Evolutionary conservation across 768 basidiomycete genomes (phyloP), one percentile per base, ranked within the genome.

Genomic region (Agaricus subrufescens): DNA sequence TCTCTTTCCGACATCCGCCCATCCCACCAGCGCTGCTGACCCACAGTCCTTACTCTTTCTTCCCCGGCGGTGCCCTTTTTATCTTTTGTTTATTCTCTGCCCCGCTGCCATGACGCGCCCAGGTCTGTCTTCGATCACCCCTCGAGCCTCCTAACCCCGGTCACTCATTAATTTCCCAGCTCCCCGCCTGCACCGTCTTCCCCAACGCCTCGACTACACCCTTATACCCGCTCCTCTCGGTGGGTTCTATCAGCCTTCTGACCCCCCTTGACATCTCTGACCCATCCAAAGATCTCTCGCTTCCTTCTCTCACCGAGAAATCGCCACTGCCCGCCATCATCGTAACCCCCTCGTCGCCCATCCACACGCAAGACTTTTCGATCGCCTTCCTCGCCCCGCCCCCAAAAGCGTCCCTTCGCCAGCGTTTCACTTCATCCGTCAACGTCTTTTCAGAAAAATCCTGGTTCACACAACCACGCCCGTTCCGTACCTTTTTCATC

Each of bases 341-440:
- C 62, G 89, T 92, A 38, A 92, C 89, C 3, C 89, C 89, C 3
- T 88, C 83, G 4, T 89, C 88, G 0, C 89, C 90, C 0, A 77
- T 75, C 3, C 77, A 79, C 31, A 69, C 80, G 12, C 80, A 78
- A 48, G 85, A 90, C 67, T 89, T 87, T 67, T 84, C 82, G 56
- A 87, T 91, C 61, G 89, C 89, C 15, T 91, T 91, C 72, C 73
- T 90, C 43, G 83, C 81, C 0, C 81, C 83, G 0, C 75, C 81
- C 3, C 74, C 77, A 11, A 84, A 85, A 65, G 82, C 78, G 1
- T 70, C 84, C 27, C 42, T 87, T 40, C 71, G 75, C 62, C 77
- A 87, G 63, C 86, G 88, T 23, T 44, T 86, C 57, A 60, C 68
- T 12, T 65, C 75, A 30, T 55, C 67, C 61, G 59, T 64, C 50